phyloP scores from a whole-genome alignment of 176 grass and related monocot species.

The Phyllostachys edulis region DNA sequence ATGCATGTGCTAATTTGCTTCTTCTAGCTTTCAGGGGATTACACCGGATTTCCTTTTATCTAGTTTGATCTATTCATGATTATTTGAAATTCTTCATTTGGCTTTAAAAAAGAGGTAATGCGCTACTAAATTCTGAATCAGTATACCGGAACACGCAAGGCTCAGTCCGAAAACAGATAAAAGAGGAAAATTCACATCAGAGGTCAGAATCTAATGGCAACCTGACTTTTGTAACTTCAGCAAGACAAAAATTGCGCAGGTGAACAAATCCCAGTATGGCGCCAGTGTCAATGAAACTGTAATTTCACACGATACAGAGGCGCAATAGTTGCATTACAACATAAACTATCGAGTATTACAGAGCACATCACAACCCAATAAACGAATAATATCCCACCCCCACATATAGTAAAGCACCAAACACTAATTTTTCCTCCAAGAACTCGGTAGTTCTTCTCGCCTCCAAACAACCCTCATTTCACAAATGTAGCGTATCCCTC shows the following conservation, averaged over 20 bases:
- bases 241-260: background rate
- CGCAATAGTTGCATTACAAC: slow-evolving; percentile 21
- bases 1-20: too few species aligned
- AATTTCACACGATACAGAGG: slow-evolving; percentile 23
- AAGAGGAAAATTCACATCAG: too few species aligned
- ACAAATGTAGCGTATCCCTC: background rate
- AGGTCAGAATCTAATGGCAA: background rate
- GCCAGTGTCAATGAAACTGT: background rate
- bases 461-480: background rate
- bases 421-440: slow-evolving; percentile 9
- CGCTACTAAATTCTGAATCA: too few species aligned
- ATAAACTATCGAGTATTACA: slow-evolving; percentile 13
- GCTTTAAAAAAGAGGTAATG: too few species aligned
- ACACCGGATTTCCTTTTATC: too few species aligned
- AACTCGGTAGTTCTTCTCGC: slow-evolving; percentile 5
- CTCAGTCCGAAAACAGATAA: background rate
- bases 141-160: too few species aligned
- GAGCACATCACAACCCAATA: slow-evolving; percentile 22
- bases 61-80: too few species aligned
- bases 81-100: too few species aligned
- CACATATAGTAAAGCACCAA: background rate
- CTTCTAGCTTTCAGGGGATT: too few species aligned
- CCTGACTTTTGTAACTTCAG: background rate
- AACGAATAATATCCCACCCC: slow-evolving; percentile 34
- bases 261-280: too few species aligned